Evolutionary conservation across 1,139 yeast genomes (phyloP).

Genomic region (Debaryomycetaceae sp.): DNA sequence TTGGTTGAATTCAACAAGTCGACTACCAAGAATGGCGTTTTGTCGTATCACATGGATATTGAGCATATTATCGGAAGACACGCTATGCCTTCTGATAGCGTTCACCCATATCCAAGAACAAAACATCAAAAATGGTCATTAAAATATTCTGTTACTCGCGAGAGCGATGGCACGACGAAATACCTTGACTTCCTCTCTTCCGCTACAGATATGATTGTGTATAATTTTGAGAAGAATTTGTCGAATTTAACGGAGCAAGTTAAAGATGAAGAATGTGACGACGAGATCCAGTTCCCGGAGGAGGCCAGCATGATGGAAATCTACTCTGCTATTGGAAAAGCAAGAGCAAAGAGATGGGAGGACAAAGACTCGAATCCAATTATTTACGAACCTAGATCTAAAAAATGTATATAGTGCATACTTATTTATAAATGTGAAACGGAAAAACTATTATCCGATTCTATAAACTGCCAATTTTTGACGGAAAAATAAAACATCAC

Average conservation of each 20-base stretch:
- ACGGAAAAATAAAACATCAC: too few species aligned
- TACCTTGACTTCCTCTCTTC: slow-evolving; percentile 7
- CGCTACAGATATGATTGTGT: slow-evolving; percentile 8
- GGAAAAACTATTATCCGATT: too few species aligned
- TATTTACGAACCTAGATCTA: slow-evolving; percentile 14
- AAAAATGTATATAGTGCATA: not conserved
- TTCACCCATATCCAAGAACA: slow-evolving; percentile 11
- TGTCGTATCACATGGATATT: slow-evolving; percentile 10
- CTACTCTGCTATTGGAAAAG: slow-evolving; percentile 27
- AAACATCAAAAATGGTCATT: slow-evolving; percentile 10
- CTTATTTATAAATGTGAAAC: too few species aligned
- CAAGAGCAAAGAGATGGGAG: slow-evolving; percentile 25
- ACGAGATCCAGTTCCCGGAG: slow-evolving; percentile 2
- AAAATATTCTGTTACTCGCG: slow-evolving; percentile 7
- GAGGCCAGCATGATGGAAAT: slow-evolving; percentile 17
- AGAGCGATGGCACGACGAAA: slow-evolving; percentile 4
- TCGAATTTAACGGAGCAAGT: not conserved
- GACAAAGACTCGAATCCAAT: slow-evolving; percentile 18
- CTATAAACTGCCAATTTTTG: too few species aligned
- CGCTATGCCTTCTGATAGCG: slow-evolving; percentile 3
- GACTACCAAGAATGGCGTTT: slow-evolving; percentile 7
- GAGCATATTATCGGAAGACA: slow-evolving; percentile 10
- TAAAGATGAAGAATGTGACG: slow-evolving; percentile 2
- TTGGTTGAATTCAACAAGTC: slow-evolving; percentile 16
- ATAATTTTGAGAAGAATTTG: slow-evolving; percentile 2